A percentile compares a stretch with the other conserved stretches of the same genome.
Evolutionary conservation across 164 flowering plant genomes (phyloP).

Genomic region (Pachysandra terminalis): DNA sequence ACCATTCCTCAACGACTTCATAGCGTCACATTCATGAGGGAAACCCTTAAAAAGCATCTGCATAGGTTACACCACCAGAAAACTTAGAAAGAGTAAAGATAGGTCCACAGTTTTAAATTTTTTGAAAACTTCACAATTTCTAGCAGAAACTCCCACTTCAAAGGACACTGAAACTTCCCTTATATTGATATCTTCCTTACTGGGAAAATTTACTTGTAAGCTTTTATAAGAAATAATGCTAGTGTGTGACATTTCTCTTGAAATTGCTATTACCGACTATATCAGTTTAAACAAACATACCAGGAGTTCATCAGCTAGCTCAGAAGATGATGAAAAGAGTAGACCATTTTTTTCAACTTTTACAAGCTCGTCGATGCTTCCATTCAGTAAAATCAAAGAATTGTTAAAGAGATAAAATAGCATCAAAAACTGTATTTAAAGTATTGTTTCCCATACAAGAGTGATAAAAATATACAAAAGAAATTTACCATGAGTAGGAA

Average conservation of each 20-base stretch:
- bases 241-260: too few species aligned
- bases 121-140: too few species aligned
- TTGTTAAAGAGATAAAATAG: slow-evolving; percentile 1
- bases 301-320: slow-evolving; percentile 87
- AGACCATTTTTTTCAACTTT: slow-evolving; percentile 71
- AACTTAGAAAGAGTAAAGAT: neutral
- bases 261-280: too few species aligned
- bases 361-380: slow-evolving; percentile 84
- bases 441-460: slow-evolving; percentile 4
- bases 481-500: slow-evolving; percentile 82
- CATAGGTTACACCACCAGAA: neutral
- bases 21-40: slow-evolving; percentile 55
- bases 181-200: too few species aligned
- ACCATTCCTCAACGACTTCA: slow-evolving; percentile 52
- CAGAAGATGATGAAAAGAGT: slow-evolving; percentile 92
- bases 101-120: neutral
- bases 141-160: too few species aligned
- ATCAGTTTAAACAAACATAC: slow-evolving; percentile 33
- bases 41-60: slow-evolving; percentile 96
- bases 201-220: too few species aligned
- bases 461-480: slow-evolving; percentile 1
- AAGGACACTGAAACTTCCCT: too few species aligned
- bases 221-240: too few species aligned
- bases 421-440: neutral
- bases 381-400: slow-evolving; percentile 13